Percentiles rank a stretch among this genome's conserved stretches.
phyloP scores from a whole-genome alignment of 1,284 basidiomycete genomes.

The Marasmius fiardii region DNA sequence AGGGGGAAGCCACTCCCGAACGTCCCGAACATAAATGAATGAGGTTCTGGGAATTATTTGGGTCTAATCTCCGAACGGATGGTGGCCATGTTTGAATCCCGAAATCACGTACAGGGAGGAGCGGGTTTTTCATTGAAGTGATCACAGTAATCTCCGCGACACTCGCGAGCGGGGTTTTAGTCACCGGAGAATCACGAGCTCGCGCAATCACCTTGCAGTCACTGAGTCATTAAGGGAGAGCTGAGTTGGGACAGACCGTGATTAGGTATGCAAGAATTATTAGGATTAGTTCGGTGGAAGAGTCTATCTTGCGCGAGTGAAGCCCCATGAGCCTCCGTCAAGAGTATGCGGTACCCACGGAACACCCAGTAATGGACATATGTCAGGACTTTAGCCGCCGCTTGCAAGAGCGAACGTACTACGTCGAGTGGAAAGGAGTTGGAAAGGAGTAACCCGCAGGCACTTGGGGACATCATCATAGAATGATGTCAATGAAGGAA shows the following conservation, averaged over 20 bases:
- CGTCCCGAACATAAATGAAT: neutral
- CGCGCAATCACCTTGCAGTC: neutral
- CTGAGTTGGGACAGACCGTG: too few species aligned
- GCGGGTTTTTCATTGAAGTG: neutral
- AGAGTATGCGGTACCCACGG: neutral
- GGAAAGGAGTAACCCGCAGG: neutral
- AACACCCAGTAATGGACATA: neutral
- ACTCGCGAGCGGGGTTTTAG: slow-evolving; percentile 1
- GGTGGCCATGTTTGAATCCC: neutral
- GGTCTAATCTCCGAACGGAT: neutral
- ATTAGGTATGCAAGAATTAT: too few species aligned
- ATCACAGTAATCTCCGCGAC: neutral
- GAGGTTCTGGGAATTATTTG: neutral
- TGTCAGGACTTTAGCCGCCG: neutral
- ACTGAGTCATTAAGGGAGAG: neutral
- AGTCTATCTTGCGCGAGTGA: neutral
- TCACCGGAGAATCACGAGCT: neutral
- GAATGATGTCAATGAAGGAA: neutral
- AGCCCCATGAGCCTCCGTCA: neutral
- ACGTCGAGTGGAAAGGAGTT: neutral
- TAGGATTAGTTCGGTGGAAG: too few species aligned
- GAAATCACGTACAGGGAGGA: neutral
- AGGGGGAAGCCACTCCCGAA: too few species aligned
- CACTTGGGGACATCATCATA: neutral
- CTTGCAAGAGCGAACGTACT: neutral